Percentiles rank a stretch among this genome's conserved stretches.
phyloP scores from a whole-genome alignment of 768 basidiomycete species.

The Suillus ampliporus region DNA sequence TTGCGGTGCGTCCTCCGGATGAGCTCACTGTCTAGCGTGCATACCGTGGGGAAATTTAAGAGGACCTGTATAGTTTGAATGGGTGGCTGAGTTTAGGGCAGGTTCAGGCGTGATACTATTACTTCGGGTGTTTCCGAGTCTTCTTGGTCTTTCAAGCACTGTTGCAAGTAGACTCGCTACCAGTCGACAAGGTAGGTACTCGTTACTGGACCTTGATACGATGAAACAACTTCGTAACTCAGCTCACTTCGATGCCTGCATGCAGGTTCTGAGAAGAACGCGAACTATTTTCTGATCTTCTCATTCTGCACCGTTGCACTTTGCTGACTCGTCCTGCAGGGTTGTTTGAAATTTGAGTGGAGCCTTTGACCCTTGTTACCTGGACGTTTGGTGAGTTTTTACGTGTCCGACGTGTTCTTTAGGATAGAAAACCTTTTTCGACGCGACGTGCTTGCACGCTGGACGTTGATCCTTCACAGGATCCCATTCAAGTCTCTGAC shows the following conservation, averaged over 20 bases:
- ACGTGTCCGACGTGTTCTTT: conserved; percentile 12
- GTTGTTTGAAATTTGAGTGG: too few species aligned
- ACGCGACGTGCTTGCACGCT: conserved; percentile 66
- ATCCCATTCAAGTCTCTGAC: conserved; percentile 86
- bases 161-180: too few species aligned
- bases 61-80: conserved; percentile 38
- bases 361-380: background rate
- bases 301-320: conserved; percentile 4
- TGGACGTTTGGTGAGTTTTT: conserved; percentile 21
- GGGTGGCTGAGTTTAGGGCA: conserved; percentile 38
- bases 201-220: conserved; percentile 13
- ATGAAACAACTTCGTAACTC: conserved; percentile 51
- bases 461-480: conserved; percentile 65
- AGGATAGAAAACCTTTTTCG: conserved; percentile 54
- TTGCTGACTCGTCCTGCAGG: conserved; percentile 37
- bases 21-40: conserved; percentile 16
- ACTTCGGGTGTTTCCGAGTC: conserved; percentile 14
- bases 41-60: conserved; percentile 23
- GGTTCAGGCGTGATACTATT: conserved; percentile 13
- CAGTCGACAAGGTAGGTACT: conserved; percentile 10
- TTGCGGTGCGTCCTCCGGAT: conserved; percentile 6
- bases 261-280: conserved; percentile 58
- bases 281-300: conserved; percentile 47
- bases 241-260: conserved; percentile 69
- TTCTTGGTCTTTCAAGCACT: background rate